These are phyloP conservation scores for Scenedesmus sp. DNA, from an alignment of 163 green algal genomes.

Conservation along the genomic window DNA sequence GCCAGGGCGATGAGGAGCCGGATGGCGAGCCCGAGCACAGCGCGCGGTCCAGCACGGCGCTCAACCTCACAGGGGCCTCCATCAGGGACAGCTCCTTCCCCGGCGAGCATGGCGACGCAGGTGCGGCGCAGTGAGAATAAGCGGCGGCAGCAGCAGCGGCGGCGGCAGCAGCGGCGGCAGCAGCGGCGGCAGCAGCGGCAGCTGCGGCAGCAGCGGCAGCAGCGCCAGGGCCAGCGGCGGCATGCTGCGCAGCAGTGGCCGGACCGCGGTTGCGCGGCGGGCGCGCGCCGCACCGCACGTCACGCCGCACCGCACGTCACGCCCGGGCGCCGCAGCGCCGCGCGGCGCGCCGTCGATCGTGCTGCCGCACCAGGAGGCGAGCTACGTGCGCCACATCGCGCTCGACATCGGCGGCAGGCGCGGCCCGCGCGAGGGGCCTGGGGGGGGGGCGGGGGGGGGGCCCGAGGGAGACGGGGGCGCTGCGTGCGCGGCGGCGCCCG, in stretches of 20 bases:
- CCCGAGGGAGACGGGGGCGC: too few relatives aligned
- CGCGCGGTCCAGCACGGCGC: constrained; percentile 29
- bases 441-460: too few relatives aligned
- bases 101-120: too few relatives aligned
- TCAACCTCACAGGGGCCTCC: constrained; percentile 45
- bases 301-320: not conserved
- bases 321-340: not conserved
- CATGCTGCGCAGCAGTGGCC: not conserved
- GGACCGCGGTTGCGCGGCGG: not conserved
- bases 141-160: not conserved
- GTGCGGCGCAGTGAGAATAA: too few relatives aligned
- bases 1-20: too few relatives aligned
- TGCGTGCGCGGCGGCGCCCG: too few relatives aligned
- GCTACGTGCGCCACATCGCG: constrained; percentile 92
- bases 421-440: too few relatives aligned
- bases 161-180: constrained; percentile 35
- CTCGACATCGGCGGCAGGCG: constrained; percentile 95
- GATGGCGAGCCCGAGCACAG: too few relatives aligned
- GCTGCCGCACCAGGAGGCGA: constrained; percentile 86
- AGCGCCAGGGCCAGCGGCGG: too few relatives aligned
- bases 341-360: constrained; percentile 82
- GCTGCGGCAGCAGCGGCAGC: constrained; percentile 19
- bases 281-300: not conserved
- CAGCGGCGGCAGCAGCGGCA: constrained; percentile 14
- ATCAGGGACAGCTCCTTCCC: constrained; percentile 29